Percentiles rank a stretch among this genome's conserved stretches.
Conservation (phyloP, 306 rosid species). For the Pterocarpus macrocarpus region DNA sequence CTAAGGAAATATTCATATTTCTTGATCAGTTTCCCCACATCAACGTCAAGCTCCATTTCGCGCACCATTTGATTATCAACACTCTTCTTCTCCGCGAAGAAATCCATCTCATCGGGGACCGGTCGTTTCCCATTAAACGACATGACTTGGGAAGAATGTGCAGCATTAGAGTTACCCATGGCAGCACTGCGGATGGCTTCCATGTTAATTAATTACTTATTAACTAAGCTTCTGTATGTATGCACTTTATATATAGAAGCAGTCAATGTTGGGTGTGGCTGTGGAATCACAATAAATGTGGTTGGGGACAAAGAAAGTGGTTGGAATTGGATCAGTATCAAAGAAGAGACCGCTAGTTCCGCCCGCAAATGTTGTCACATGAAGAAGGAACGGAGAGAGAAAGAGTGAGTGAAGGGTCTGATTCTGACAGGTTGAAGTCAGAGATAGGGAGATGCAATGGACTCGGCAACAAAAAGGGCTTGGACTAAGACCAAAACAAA, state of each 20-base stretch:
- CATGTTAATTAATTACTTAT: too few relatives aligned
- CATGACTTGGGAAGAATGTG: slow-evolving; percentile 4
- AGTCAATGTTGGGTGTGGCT: too few relatives aligned
- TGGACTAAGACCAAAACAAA: slow-evolving; percentile 62
- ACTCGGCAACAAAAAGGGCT: slow-evolving; percentile 72
- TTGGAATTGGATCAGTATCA: slow-evolving; percentile 39
- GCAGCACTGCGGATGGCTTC: too few relatives aligned
- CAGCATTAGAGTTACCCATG: neutral
- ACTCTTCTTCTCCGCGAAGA: slow-evolving; percentile 51
- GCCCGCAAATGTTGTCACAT: too few relatives aligned
- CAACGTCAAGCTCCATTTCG: slow-evolving; percentile 46
- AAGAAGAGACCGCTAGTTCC: slow-evolving; percentile 35
- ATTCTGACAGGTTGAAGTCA: slow-evolving; percentile 41
- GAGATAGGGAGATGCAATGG: slow-evolving; percentile 55
- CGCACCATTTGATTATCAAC: slow-evolving; percentile 26
- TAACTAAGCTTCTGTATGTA: too few relatives aligned
- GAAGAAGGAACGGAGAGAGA: slow-evolving; percentile 29
- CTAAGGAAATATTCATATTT: neutral
- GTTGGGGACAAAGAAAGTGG: slow-evolving; percentile 19
- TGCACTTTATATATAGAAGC: too few relatives aligned
- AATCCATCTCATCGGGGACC: slow-evolving; percentile 62
- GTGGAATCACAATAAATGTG: neutral
- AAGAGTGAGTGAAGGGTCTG: slow-evolving; percentile 1
- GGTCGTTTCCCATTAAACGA: neutral
- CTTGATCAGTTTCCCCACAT: slow-evolving; percentile 39